phyloP scores from a whole-genome alignment of 2,329 filamentous ascomycete species.

The Pezicula rhizophila region DNA sequence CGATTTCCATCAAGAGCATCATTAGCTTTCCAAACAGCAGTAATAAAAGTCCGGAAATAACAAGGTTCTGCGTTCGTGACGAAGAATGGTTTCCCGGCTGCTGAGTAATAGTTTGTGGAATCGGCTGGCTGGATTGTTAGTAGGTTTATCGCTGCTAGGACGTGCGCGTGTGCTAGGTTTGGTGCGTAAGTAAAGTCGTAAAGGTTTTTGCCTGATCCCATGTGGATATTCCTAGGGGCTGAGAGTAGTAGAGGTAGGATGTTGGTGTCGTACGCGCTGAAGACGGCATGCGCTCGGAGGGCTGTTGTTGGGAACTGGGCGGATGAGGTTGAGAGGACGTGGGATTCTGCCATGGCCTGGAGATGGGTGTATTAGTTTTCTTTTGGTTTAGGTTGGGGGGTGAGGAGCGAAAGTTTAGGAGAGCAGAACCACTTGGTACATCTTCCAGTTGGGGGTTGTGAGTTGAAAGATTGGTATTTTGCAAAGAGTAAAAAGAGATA shows the following conservation, averaged over 20 bases:
- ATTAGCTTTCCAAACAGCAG: background rate
- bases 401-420: constrained; percentile 29
- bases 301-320: constrained; percentile 40
- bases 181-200: constrained; percentile 4
- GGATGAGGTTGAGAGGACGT: background rate
- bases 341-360: background rate
- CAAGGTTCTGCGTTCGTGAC: constrained; percentile 3
- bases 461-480: too few relatives aligned
- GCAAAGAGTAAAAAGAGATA: too few relatives aligned
- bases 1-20: background rate
- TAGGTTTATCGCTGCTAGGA: constrained; percentile 1
- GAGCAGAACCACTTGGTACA: constrained; percentile 11
- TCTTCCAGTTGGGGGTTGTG: too few relatives aligned
- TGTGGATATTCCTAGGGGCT: background rate
- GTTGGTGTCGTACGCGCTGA: constrained; percentile 35
- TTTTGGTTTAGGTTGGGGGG: background rate
- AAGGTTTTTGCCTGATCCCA: constrained; percentile 2
- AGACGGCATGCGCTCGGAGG: constrained; percentile 44
- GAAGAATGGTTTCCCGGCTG: constrained; percentile 4
- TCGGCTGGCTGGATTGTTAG: background rate
- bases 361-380: background rate
- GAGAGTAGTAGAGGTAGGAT: constrained; percentile 25
- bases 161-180: constrained; percentile 1
- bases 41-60: background rate
- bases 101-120: background rate